phyloP scores from a whole-genome alignment of 139 green algal genomes.

The Trebouxia sp. region DNA sequence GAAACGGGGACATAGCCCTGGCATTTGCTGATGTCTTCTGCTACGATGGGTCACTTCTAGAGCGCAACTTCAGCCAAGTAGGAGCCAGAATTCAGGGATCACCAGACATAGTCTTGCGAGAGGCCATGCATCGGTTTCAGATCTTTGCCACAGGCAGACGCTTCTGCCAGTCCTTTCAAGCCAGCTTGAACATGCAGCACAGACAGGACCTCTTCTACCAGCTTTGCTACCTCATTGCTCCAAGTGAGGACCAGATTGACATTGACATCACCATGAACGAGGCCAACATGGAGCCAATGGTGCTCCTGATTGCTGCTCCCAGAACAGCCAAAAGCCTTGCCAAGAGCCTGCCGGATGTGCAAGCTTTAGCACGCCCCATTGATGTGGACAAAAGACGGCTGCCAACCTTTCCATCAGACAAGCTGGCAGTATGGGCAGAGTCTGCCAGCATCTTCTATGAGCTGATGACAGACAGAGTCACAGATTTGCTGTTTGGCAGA shows the following conservation, averaged over 20 bases:
- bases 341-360: slow-evolving; percentile 35
- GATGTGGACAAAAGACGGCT: slow-evolving; percentile 30
- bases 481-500: slow-evolving; percentile 36
- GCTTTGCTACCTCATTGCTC: not conserved
- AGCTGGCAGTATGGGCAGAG: slow-evolving; percentile 42
- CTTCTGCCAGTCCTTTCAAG: slow-evolving; percentile 9
- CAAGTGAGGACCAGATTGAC: slow-evolving; percentile 25
- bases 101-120: not conserved
- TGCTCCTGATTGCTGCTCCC: slow-evolving; percentile 40
- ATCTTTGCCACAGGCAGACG: slow-evolving; percentile 33
- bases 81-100: not conserved
- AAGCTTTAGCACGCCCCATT: slow-evolving; percentile 28
- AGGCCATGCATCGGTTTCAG: slow-evolving; percentile 16
- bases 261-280: slow-evolving; percentile 55
- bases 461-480: slow-evolving; percentile 35
- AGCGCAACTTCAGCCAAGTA: slow-evolving; percentile 34
- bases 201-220: slow-evolving; percentile 31
- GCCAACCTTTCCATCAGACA: slow-evolving; percentile 33
- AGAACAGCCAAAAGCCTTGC: not conserved
- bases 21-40: slow-evolving; percentile 21
- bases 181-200: slow-evolving; percentile 20
- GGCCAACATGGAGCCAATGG: slow-evolving; percentile 38
- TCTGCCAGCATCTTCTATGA: slow-evolving; percentile 42
- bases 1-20: slow-evolving; percentile 23
- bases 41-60: slow-evolving; percentile 18